phyloP scores from a whole-genome alignment of 352 stramenopile genomes.

The Phytopythium delawarense region DNA sequence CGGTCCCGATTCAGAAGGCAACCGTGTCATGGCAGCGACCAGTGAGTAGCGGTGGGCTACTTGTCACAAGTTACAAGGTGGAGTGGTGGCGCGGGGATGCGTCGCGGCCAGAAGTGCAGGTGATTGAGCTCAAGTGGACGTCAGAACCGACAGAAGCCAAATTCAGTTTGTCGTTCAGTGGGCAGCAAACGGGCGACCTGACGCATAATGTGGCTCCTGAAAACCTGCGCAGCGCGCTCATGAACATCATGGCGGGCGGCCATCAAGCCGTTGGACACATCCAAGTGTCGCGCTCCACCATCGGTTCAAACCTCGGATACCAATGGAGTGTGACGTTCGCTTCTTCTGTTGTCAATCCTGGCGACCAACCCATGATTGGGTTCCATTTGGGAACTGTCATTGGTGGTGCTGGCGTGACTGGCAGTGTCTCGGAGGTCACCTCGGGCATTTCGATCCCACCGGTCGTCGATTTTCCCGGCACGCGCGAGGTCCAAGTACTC shows the following conservation, averaged over 20 bases:
- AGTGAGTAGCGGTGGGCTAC: constrained; percentile 44
- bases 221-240: constrained; percentile 80
- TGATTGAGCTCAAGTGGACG: constrained; percentile 83
- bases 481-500: constrained; percentile 69
- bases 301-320: constrained; percentile 65
- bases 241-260: constrained; percentile 69
- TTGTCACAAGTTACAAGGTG: constrained; percentile 73
- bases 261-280: constrained; percentile 34
- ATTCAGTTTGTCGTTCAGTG: constrained; percentile 81
- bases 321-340: constrained; percentile 79
- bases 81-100: constrained; percentile 71
- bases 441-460: constrained; percentile 38
- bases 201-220: constrained; percentile 70
- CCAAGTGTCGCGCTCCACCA: constrained; percentile 47
- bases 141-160: constrained; percentile 36
- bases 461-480: constrained; percentile 42
- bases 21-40: constrained; percentile 76
- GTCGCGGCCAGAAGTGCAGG: constrained; percentile 66
- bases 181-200: constrained; percentile 57
- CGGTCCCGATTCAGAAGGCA: constrained; percentile 43
- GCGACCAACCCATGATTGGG: constrained; percentile 67
- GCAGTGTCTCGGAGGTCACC: constrained; percentile 45
- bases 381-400: constrained; percentile 27
- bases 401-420: constrained; percentile 22
- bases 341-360: constrained; percentile 24